Evolutionary conservation across 495 filamentous ascomycete genomes (phyloP).

Genomic region (Cudoniella acicularis): DNA sequence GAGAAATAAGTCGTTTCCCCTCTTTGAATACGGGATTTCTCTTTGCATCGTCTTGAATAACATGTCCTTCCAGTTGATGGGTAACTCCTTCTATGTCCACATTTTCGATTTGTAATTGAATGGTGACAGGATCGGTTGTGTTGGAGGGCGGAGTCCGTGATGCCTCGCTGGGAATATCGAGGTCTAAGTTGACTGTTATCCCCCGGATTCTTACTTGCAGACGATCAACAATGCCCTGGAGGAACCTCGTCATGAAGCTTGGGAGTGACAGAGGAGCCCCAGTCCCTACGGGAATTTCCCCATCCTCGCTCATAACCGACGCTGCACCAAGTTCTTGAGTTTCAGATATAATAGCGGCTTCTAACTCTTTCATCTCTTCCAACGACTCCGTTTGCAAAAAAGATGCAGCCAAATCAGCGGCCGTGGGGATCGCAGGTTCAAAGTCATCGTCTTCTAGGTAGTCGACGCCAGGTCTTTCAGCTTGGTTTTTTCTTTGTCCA

Average conservation of each 20-base stretch:
- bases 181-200: slow-evolving; percentile 54
- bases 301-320: slow-evolving; percentile 50
- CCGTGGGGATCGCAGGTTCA: slow-evolving; percentile 60
- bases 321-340: slow-evolving; percentile 60
- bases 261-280: slow-evolving; percentile 74
- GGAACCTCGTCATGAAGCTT: slow-evolving; percentile 72
- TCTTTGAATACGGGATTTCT: slow-evolving; percentile 35
- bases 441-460: slow-evolving; percentile 11
- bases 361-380: slow-evolving; percentile 69
- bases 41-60: slow-evolving; percentile 26
- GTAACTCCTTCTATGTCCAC: slow-evolving; percentile 66
- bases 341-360: slow-evolving; percentile 68
- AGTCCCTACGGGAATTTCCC: slow-evolving; percentile 65
- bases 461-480: background rate
- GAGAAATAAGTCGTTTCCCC: slow-evolving; percentile 61
- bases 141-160: slow-evolving; percentile 27
- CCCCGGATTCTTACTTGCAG: slow-evolving; percentile 64
- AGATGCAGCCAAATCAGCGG: slow-evolving; percentile 80
- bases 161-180: slow-evolving; percentile 61
- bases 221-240: slow-evolving; percentile 79
- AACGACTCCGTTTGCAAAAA: slow-evolving; percentile 79
- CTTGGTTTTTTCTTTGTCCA: background rate
- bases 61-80: slow-evolving; percentile 13
- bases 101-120: slow-evolving; percentile 61
- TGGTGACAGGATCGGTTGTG: slow-evolving; percentile 51